Evolutionary conservation across 2,329 filamentous ascomycete species (phyloP).

Genomic region (Fusarium pseudoanthophilum): DNA sequence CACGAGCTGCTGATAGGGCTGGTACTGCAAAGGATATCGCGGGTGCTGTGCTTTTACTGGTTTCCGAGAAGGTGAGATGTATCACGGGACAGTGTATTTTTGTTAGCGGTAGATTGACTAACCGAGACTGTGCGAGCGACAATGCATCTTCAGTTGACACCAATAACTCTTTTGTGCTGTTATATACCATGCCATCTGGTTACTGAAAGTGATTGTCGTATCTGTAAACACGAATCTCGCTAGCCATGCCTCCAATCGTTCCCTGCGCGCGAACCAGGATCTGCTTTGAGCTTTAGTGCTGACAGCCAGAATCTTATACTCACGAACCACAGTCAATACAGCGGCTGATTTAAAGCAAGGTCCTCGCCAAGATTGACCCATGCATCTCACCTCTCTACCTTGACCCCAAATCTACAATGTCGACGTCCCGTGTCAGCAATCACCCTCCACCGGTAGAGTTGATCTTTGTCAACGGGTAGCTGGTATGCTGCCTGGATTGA

Average conservation of each 20-base stretch:
- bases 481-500: too few species aligned
- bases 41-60: not conserved
- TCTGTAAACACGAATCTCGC: not conserved
- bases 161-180: too few species aligned
- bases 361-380: fast-evolving
- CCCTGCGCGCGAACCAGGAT: not conserved
- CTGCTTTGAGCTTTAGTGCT: not conserved
- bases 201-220: not conserved
- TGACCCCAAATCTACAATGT: not conserved
- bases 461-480: not conserved
- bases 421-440: not conserved
- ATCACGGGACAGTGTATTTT: not conserved
- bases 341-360: not conserved
- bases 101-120: not conserved
- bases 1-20: not conserved
- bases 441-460: not conserved
- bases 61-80: not conserved
- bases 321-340: too few species aligned
- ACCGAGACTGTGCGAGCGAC: not conserved
- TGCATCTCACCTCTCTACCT: not conserved
- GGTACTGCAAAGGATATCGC: fast-evolving
- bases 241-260: not conserved
- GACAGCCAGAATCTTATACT: not conserved
- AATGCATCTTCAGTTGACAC: too few species aligned
- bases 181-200: too few species aligned